A percentile compares a stretch with the other conserved stretches of the same genome.
Conservation (phyloP, 2,329 filamentous ascomycete species). For the Chaetomium globosum region DNA sequence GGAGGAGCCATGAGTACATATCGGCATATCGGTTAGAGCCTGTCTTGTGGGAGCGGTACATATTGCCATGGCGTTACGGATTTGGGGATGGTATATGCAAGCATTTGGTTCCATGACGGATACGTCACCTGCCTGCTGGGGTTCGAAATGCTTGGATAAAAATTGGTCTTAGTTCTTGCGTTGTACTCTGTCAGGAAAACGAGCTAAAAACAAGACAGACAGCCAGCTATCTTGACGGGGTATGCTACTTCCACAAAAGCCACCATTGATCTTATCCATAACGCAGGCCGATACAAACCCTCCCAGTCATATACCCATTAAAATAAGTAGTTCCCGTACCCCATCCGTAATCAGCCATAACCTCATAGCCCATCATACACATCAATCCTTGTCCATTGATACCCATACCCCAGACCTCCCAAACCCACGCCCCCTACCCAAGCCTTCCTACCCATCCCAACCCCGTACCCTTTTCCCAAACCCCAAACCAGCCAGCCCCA, state of each 20-base stretch:
- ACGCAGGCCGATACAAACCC: constrained; percentile 5
- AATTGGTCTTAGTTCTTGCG: background rate
- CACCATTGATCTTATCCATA: background rate
- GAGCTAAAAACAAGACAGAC: constrained; percentile 6
- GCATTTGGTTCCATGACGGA: constrained; percentile 14
- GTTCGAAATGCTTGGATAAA: background rate
- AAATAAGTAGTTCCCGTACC: background rate
- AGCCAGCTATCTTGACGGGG: background rate
- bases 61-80: constrained; percentile 27
- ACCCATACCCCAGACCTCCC: background rate
- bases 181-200: background rate
- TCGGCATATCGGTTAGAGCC: constrained; percentile 17
- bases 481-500: background rate
- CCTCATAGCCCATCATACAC: constrained; percentile 16
- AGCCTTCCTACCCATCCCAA: constrained; percentile 6
- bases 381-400: constrained; percentile 5
- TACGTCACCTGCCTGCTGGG: constrained; percentile 4
- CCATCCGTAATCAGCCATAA: background rate
- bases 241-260: constrained; percentile 23
- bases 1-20: constrained; percentile 25
- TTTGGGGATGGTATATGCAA: constrained; percentile 13
- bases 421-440: background rate
- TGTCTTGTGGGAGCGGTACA: constrained; percentile 12
- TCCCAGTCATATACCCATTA: constrained; percentile 21
- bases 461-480: background rate